Percentiles rank a stretch among this genome's conserved stretches.
Evolutionary conservation across 148 eudicot genomes (phyloP).

Genomic region (Spergularia marina): DNA sequence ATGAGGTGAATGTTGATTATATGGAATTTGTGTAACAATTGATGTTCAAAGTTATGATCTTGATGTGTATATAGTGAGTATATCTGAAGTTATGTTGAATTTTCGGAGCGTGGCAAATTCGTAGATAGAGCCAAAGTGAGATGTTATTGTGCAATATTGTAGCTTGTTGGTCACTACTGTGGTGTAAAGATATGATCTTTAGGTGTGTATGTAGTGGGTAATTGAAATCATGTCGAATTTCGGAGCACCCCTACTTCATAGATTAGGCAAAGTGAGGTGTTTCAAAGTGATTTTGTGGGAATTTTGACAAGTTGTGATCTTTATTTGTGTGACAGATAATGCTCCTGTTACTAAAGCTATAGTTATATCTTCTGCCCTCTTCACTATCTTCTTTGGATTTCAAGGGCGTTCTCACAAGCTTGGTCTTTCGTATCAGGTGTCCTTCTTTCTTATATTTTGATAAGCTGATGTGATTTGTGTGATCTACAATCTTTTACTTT

Average conservation of each 20-base stretch:
- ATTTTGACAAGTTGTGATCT: slow-evolving; percentile 3
- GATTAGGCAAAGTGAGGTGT: slow-evolving; percentile 2
- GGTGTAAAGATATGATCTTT: background rate
- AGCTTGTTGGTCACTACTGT: too few species aligned
- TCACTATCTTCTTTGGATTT: slow-evolving; percentile 78
- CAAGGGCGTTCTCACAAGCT: slow-evolving; percentile 69
- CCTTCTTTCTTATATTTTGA: background rate
- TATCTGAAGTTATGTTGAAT: background rate
- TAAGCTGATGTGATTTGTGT: background rate
- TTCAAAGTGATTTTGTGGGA: background rate
- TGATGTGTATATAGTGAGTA: background rate
- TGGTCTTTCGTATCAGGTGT: slow-evolving; percentile 73
- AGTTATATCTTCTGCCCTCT: slow-evolving; percentile 59
- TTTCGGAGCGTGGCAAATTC: background rate
- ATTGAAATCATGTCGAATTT: background rate
- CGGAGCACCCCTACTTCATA: background rate
- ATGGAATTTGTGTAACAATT: background rate
- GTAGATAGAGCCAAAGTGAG: background rate
- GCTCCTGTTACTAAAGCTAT: slow-evolving; percentile 79
- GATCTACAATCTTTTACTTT: slow-evolving; percentile 3
- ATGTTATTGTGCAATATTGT: background rate
- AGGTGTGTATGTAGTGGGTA: background rate
- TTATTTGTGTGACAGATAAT: slow-evolving; percentile 53
- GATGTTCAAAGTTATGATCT: background rate
- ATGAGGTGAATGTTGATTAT: background rate